A percentile compares a stretch with the other conserved stretches of the same genome.
Evolutionary conservation across 2,329 filamentous ascomycete genomes (phyloP).

Genomic region (Cladosporium sp.): DNA sequence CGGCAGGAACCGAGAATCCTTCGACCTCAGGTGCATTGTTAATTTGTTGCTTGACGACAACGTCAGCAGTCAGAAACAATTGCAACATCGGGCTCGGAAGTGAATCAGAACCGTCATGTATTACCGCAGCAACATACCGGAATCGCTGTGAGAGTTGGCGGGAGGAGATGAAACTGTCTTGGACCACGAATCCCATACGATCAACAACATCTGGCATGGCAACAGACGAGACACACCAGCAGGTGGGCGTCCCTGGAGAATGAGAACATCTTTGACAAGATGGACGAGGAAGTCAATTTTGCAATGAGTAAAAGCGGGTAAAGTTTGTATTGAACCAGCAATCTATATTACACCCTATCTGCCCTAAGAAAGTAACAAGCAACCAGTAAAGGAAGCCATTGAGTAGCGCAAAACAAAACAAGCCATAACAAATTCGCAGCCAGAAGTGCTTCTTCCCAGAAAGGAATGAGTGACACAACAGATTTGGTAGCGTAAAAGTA

Average conservation of each 20-base stretch:
- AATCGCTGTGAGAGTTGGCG: too few species aligned
- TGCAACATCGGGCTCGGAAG: conserved; percentile 1
- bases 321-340: conserved; percentile 6
- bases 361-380: not conserved
- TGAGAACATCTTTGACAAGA: too few species aligned
- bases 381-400: not conserved
- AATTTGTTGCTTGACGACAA: too few species aligned
- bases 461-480: not conserved
- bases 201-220: too few species aligned
- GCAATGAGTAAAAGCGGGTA: not conserved
- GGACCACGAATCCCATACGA: too few species aligned
- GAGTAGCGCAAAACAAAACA: not conserved
- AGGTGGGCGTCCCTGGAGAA: too few species aligned
- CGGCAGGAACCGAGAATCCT: not conserved
- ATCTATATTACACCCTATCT: conserved; percentile 14
- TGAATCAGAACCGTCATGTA: conserved; percentile 2
- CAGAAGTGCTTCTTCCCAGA: not conserved
- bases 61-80: not conserved
- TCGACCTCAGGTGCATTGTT: not conserved
- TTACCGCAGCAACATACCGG: not conserved
- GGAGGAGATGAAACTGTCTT: too few species aligned
- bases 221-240: too few species aligned
- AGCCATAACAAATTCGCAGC: conserved; percentile 5
- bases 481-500: not conserved
- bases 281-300: too few species aligned